Evolutionary conservation across 371 early-diverging fungal genomes (phyloP).

Genomic region (Mortierella sp.): DNA sequence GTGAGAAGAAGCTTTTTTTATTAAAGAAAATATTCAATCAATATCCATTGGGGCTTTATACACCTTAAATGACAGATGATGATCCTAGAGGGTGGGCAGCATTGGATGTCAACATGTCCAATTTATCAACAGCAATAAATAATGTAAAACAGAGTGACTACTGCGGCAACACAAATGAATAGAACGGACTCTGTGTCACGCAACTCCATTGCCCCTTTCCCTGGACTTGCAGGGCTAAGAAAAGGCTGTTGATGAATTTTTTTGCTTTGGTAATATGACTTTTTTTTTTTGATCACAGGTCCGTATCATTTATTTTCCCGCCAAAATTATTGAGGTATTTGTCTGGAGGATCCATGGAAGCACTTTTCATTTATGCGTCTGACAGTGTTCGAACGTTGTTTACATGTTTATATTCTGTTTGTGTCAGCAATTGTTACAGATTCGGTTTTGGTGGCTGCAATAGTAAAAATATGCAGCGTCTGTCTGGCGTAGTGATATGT

Average conservation of each 20-base stretch:
- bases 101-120: no score
- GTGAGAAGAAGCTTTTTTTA: not conserved
- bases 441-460: no score
- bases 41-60: no score
- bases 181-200: not conserved
- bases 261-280: not conserved
- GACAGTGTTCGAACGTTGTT: not conserved
- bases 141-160: not conserved
- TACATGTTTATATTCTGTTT: not conserved
- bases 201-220: not conserved
- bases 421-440: not conserved
- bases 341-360: not conserved
- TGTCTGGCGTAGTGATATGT: no score
- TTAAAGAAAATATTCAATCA: not conserved
- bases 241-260: no score
- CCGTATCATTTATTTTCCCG: not conserved
- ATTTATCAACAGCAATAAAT: no score
- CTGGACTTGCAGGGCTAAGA: not conserved
- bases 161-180: no score
- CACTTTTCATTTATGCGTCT: conserved; percentile 1
- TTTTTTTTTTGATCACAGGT: conserved; percentile 1
- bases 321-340: conserved; percentile 4
- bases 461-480: no score
- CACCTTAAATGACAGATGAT: no score
- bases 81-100: no score